A percentile compares a stretch with the other conserved stretches of the same genome.
phyloP scores from a whole-genome alignment of 2,329 filamentous ascomycete species.

The Cordyceps tenuipes region DNA sequence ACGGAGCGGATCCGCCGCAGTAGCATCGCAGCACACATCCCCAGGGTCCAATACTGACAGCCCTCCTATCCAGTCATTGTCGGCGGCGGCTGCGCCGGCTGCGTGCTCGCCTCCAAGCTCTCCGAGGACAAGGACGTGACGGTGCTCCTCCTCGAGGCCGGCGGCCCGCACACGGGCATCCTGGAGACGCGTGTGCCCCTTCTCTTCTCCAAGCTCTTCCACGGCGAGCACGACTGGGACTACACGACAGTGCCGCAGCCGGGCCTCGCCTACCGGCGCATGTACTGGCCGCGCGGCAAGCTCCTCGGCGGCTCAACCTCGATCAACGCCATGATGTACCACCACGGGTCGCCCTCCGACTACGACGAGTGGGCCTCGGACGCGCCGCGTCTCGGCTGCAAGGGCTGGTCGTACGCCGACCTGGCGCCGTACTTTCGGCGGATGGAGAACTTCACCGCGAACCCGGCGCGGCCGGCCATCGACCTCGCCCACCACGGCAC shows the following conservation, averaged over 20 bases:
- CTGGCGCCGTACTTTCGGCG: conserved; percentile 15
- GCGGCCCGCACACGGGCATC: conserved; percentile 14
- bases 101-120: conserved; percentile 23
- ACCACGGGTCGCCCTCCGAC: conserved; percentile 17
- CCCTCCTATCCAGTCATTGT: conserved; percentile 16
- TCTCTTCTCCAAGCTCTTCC: conserved; percentile 16
- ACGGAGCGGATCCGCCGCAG: too few species aligned
- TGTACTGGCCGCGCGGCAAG: conserved; percentile 19
- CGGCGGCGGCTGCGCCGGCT: conserved; percentile 22
- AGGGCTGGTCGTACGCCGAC: conserved; percentile 16
- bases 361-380: conserved; percentile 16
- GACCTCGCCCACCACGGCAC: conserved; percentile 12
- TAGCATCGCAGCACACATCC: too few species aligned
- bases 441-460: conserved; percentile 17
- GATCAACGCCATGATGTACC: conserved; percentile 20
- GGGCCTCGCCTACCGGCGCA: conserved; percentile 15
- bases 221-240: conserved; percentile 19
- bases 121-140: conserved; percentile 18
- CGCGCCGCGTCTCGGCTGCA: conserved; percentile 12
- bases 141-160: conserved; percentile 16
- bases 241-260: conserved; percentile 17
- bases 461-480: conserved; percentile 14
- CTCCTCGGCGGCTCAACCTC: conserved; percentile 18
- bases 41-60: neutral
- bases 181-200: conserved; percentile 15